Conservation (phyloP, 2,329 filamentous ascomycete species). For the Fusarium tupiense region DNA sequence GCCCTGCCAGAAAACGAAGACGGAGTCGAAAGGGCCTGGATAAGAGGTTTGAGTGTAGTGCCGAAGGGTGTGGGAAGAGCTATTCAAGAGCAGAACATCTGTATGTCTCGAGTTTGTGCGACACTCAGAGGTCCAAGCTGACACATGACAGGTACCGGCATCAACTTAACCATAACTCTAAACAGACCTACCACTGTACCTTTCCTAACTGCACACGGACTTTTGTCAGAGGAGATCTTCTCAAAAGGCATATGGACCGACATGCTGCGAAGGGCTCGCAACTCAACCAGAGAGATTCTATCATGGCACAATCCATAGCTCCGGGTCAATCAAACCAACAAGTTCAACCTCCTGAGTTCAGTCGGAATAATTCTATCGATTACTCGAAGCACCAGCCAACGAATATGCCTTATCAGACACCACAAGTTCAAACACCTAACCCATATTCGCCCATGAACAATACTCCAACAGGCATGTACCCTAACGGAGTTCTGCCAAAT, state of each 20-base stretch:
- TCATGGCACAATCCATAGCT: constrained; percentile 52
- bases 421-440: constrained; percentile 55
- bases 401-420: constrained; percentile 58
- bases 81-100: constrained; percentile 97
- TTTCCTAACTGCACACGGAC: constrained; percentile 89
- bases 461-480: constrained; percentile 52
- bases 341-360: constrained; percentile 57
- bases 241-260: constrained; percentile 83
- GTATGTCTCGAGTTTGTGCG: constrained; percentile 58
- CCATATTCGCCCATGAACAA: constrained; percentile 59
- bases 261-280: constrained; percentile 84
- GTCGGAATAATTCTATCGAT: constrained; percentile 50
- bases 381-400: constrained; percentile 53
- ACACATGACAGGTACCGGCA: constrained; percentile 73
- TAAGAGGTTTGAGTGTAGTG: constrained; percentile 85
- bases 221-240: constrained; percentile 93
- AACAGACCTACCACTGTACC: constrained; percentile 94
- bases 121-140: constrained; percentile 3
- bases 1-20: constrained; percentile 72
- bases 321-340: constrained; percentile 46
- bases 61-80: constrained; percentile 90
- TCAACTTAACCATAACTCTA: constrained; percentile 94
- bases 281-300: constrained; percentile 75
- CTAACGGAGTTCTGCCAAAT: constrained; percentile 37
- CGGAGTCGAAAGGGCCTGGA: constrained; percentile 81